Evolutionary conservation across 768 basidiomycete species (phyloP), one percentile per base, ranked within the genome.

Genomic region (Russula sp.): DNA sequence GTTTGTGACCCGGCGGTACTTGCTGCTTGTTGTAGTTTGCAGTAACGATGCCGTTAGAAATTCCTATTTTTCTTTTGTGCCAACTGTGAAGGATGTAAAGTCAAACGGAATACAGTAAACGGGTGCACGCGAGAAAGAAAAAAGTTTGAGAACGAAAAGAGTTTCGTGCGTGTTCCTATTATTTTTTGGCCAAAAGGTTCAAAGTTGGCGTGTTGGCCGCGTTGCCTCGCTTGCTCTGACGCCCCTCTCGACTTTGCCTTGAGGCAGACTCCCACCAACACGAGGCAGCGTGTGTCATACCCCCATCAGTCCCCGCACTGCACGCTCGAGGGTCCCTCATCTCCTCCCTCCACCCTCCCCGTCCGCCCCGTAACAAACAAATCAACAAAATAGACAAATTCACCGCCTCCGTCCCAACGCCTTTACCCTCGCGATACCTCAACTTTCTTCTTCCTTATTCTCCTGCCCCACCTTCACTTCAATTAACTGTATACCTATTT

Each of bases 211-310:
- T 59, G 38, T 52, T 46, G 5, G 3, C 55, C 56, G n/a, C 62
- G 62, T 57, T 63, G 55, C 30, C 5, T 14, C 16, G 28, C n/a
- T n/a, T 30, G 22, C 34, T 32, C 32, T 1, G 11, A 34, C 40
- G 6, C 46, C 8, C 34, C 32, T 34, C 32, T n/a, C 32, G 10
- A 24, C n/a, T 16, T 34, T 24, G 49, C 59, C 59, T 61, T 50
- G 59, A 60, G 59, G 59, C 59, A 10, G 16, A n/a, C n/a, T n/a
- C 40, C 32, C 51, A 42, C 16, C 42, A n/a, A 55, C 63, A 64
- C 64, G 64, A 65, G 64, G 64, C 64, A n/a, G n/a, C n/a, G 24
- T 34, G 34, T 51, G 34, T 40, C 38, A n/a, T n/a, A n/a, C n/a
- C n/a, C n/a, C n/a, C n/a, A n/a, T n/a, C n/a, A n/a, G n/a, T n/a